Evolutionary conservation across 2,329 filamentous ascomycete genomes (phyloP).

Genomic region (Diaporthe batatas): DNA sequence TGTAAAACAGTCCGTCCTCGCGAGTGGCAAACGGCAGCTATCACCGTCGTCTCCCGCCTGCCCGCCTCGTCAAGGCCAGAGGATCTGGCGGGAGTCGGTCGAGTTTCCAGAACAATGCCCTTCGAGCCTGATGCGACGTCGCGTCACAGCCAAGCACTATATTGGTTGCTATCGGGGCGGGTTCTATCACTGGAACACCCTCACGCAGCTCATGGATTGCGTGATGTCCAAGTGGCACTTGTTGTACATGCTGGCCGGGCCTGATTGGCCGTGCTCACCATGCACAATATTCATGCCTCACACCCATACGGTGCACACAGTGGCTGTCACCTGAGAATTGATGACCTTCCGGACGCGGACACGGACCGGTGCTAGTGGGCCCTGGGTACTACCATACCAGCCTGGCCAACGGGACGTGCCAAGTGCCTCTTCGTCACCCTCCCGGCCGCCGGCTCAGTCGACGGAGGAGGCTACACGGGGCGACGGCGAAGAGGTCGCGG

Average conservation of each 20-base stretch:
- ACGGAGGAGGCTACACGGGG: background rate
- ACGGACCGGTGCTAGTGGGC: constrained; percentile 45
- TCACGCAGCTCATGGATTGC: background rate
- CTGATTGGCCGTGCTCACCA: background rate
- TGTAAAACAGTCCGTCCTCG: background rate
- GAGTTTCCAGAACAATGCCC: background rate
- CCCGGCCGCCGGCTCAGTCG: background rate
- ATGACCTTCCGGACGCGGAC: constrained; percentile 40
- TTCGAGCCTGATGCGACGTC: background rate
- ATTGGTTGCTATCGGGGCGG: background rate
- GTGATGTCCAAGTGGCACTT: background rate
- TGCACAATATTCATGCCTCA: background rate
- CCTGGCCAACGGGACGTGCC: constrained; percentile 26
- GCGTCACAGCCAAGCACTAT: no score
- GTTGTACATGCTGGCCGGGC: background rate
- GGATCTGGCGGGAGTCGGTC: constrained; percentile 6
- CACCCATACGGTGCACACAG: background rate
- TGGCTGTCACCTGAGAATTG: background rate
- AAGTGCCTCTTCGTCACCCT: constrained; percentile 43
- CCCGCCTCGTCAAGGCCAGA: no score
- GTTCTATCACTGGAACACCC: background rate
- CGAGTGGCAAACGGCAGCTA: background rate
- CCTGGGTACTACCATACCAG: constrained; percentile 37
- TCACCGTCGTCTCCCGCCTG: background rate
- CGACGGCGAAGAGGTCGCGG: constrained; percentile 40